Percentiles rank a stretch among this genome's conserved stretches.
Evolutionary conservation across 164 flowering plant genomes (phyloP).

Genomic region (Berberis thunbergii): DNA sequence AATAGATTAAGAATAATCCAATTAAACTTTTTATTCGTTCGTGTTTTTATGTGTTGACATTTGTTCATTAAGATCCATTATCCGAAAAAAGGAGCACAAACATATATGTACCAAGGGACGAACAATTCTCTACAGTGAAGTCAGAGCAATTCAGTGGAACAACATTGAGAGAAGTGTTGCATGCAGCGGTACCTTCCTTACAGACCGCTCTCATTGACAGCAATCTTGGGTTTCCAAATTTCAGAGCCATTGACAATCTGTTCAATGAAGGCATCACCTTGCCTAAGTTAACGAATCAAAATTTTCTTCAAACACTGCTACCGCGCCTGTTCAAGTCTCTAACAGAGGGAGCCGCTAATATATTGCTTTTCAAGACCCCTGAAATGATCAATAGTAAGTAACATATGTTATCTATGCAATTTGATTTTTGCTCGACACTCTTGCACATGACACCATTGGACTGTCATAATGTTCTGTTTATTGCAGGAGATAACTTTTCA

Average conservation of each 20-base stretch:
- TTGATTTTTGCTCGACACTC: neutral
- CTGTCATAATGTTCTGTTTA: neutral
- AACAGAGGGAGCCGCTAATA: neutral
- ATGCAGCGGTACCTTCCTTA: slow-evolving; percentile 30
- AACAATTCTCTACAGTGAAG: slow-evolving; percentile 49
- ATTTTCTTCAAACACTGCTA: slow-evolving; percentile 4
- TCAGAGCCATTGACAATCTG: slow-evolving; percentile 26
- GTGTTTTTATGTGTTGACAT: slow-evolving; percentile 8
- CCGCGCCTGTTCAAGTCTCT: slow-evolving; percentile 18
- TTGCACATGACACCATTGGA: neutral
- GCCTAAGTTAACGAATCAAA: slow-evolving; percentile 9
- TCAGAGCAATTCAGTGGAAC: slow-evolving; percentile 31
- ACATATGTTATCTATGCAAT: slow-evolving; percentile 17
- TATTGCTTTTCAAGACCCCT: slow-evolving; percentile 33
- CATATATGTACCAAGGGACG: neutral
- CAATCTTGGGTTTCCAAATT: slow-evolving; percentile 22
- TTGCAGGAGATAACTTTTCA: slow-evolving; percentile 37
- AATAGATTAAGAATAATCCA: neutral
- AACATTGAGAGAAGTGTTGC: slow-evolving; percentile 29
- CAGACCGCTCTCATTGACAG: slow-evolving; percentile 6
- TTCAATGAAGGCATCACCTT: slow-evolving; percentile 20
- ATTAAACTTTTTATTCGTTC: neutral
- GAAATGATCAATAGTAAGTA: slow-evolving; percentile 16
- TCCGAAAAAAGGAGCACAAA: neutral
- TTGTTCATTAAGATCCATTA: slow-evolving; percentile 15